Evolutionary conservation across 371 early-diverging fungal species (phyloP).

Genomic region (Mucor circinelloides): DNA sequence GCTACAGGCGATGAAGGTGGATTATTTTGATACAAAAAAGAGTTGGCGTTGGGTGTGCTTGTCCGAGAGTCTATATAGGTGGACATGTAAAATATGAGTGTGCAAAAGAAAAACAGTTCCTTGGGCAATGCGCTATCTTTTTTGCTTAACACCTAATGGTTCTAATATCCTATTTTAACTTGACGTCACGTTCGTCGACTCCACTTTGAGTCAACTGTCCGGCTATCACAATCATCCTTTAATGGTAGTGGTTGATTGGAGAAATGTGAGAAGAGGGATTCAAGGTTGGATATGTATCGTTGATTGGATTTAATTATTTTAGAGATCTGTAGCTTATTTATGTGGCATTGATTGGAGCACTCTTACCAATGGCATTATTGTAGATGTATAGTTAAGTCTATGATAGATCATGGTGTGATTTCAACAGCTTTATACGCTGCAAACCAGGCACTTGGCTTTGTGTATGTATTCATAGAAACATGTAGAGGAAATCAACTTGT

Average conservation of each 20-base stretch:
- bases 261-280: background rate
- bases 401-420: no score
- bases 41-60: background rate
- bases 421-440: no score
- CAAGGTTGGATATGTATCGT: background rate
- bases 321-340: no score
- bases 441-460: no score
- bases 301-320: background rate
- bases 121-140: background rate
- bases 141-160: background rate
- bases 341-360: no score
- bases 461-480: no score
- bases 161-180: background rate
- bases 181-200: background rate
- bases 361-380: no score
- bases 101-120: background rate
- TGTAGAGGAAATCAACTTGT: no score
- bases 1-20: conserved; percentile 19
- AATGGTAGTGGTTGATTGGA: background rate
- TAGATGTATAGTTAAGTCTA: no score
- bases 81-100: conserved; percentile 2
- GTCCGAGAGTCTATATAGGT: conserved; percentile 14
- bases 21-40: conserved; percentile 14
- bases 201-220: background rate
- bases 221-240: background rate